Evolutionary conservation across 2,329 filamentous ascomycete species (phyloP).

Genomic region (Pestalotiopsis sp.): DNA sequence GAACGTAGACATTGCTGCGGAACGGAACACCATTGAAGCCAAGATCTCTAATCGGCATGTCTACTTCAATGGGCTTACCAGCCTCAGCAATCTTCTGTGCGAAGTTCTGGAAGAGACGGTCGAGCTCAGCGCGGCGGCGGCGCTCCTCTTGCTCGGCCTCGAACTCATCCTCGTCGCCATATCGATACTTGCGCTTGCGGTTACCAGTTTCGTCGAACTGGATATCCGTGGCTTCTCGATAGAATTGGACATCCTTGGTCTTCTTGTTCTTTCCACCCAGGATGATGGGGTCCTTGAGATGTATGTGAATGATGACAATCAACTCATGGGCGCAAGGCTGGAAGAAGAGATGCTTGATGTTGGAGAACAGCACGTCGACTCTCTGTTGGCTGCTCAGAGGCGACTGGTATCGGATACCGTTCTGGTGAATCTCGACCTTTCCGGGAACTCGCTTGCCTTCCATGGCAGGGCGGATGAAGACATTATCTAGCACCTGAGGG

Average conservation of each 20-base stretch:
- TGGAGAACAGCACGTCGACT: slow-evolving; percentile 95
- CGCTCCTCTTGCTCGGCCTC: slow-evolving; percentile 98
- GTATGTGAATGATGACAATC: slow-evolving; percentile 97
- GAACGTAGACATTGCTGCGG: slow-evolving; percentile 92
- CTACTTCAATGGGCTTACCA: slow-evolving; percentile 86
- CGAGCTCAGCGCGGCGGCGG: slow-evolving; percentile 84
- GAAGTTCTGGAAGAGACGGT: slow-evolving; percentile 94
- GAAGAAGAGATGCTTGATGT: slow-evolving; percentile 98
- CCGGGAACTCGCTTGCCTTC: slow-evolving; percentile 97
- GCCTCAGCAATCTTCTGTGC: slow-evolving; percentile 98
- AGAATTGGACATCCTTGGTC: slow-evolving; percentile 98
- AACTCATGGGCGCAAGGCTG: slow-evolving; percentile 95
- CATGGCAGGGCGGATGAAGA: slow-evolving; percentile 92
- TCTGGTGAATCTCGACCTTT: slow-evolving; percentile 96
- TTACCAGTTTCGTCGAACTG: slow-evolving; percentile 99
- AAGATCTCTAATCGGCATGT: slow-evolving; percentile 95
- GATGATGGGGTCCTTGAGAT: slow-evolving; percentile 97
- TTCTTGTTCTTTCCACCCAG: slow-evolving; percentile 91
- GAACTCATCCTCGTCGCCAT: slow-evolving; percentile 97
- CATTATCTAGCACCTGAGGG: slow-evolving; percentile 86
- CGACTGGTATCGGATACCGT: slow-evolving; percentile 94
- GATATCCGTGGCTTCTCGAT: slow-evolving; percentile 96
- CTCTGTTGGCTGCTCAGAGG: slow-evolving; percentile 78
- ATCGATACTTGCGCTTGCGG: slow-evolving; percentile 94
- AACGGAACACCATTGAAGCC: slow-evolving; percentile 97